These are phyloP conservation scores for Kwoniella newhampshirensis DNA, from an alignment of 768 basidiomycete species.

Conservation along the genomic window DNA sequence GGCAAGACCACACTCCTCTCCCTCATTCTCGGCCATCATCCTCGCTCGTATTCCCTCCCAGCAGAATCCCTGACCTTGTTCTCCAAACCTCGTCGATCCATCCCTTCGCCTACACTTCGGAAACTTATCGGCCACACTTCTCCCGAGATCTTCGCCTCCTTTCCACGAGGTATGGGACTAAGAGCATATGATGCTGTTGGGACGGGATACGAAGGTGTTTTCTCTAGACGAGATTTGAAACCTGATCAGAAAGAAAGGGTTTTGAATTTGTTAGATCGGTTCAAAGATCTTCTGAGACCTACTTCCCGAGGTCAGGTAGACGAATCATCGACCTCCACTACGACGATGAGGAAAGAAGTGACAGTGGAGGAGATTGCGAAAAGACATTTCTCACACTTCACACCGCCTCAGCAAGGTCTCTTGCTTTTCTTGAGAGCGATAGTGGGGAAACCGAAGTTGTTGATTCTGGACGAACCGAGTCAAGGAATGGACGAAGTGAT, in stretches of 20 bases:
- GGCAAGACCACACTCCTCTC: slow-evolving; percentile 94
- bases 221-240: slow-evolving; percentile 59
- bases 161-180: slow-evolving; percentile 69
- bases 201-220: slow-evolving; percentile 86
- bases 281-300: slow-evolving; percentile 54
- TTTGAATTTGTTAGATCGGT: slow-evolving; percentile 63
- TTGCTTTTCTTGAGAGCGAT: slow-evolving; percentile 83
- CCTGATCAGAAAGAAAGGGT: slow-evolving; percentile 57
- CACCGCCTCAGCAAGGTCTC: slow-evolving; percentile 73
- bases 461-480: slow-evolving; percentile 90
- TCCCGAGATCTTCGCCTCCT: slow-evolving; percentile 88
- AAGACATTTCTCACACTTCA: slow-evolving; percentile 69
- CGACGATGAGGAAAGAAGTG: slow-evolving; percentile 4
- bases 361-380: slow-evolving; percentile 46
- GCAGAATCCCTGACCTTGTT: slow-evolving; percentile 63
- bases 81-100: slow-evolving; percentile 62
- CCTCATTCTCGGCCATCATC: slow-evolving; percentile 88
- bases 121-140: slow-evolving; percentile 75
- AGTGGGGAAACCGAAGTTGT: slow-evolving; percentile 68
- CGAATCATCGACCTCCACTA: not conserved
- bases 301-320: not conserved
- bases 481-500: slow-evolving; percentile 84
- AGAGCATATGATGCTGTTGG: slow-evolving; percentile 76
- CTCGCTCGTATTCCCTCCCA: slow-evolving; percentile 77
- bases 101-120: slow-evolving; percentile 66